Base-by-base conservation (phyloP, 768 basidiomycete species). In the Pholiota microspora region DNA sequence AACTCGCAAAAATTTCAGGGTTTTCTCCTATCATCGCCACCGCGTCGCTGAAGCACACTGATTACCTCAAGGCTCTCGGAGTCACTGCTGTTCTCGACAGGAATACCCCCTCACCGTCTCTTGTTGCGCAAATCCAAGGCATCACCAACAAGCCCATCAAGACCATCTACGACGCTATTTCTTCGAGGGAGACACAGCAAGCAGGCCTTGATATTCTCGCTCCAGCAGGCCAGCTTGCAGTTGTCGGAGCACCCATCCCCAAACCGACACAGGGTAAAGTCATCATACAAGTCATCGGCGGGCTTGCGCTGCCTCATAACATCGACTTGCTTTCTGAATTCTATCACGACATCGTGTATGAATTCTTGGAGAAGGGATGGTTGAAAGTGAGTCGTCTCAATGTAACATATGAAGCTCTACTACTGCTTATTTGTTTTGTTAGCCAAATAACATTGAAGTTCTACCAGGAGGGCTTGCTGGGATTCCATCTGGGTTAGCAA, bases 11-110 rank as follows among this genome's bases (percentile, higher is more conserved):
- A 47, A 29, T 70, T 38, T 72, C 75, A 2, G 77, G 74, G 2
- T 76, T 77, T 60, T 64, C 66, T 16, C 73, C 73, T 12, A 73
- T 78, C 49, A 76, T 77, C n/a, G 57, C 69, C 47, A 75, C 67
- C 3, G 65, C 73, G 0, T 73, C 69, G 13, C 59, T 45, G 10
- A 57, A 61, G n/a, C 66, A 73, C 28, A 51, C 62, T 27, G 47
- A 56, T 1, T 54, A 54, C 16, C 65, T 78, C 28, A 64, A 67
- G 56, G 64, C 62, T 5, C 60, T 74, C 16, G 73, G 76, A 7
- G 77, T 70, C 3, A 73, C 74, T 1, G 48, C 71, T n/a, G 60
- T 77, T 23, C 60, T 78, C 27, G 52, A 53, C 52, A 31, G 42
- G 10, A 47, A 47, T 21, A 32, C 47, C 0, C 18, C 52, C 4